phyloP scores from a whole-genome alignment of 2,329 filamentous ascomycete genomes.

The Cytospora piceae region DNA sequence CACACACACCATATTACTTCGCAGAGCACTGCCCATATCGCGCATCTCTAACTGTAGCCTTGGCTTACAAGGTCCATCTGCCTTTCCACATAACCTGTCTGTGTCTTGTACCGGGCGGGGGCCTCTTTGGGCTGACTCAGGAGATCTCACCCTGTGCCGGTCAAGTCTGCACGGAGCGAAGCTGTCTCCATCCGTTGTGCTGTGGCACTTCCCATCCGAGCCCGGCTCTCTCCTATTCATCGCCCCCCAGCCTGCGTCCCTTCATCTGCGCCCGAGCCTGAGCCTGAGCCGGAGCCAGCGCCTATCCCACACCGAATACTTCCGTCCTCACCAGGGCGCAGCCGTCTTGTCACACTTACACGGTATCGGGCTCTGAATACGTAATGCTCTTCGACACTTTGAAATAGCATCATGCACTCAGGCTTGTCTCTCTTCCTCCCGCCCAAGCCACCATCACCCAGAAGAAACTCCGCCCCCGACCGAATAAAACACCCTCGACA shows the following conservation, averaged over 20 bases:
- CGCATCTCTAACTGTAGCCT: not conserved
- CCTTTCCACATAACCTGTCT: not conserved
- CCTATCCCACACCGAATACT: conserved; percentile 6
- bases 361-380: conserved; percentile 23
- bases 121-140: conserved; percentile 25
- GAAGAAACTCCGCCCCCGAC: conserved; percentile 27
- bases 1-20: conserved; percentile 2
- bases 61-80: not conserved
- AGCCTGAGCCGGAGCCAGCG: conserved; percentile 1
- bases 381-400: conserved; percentile 28
- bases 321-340: conserved; percentile 17
- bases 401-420: conserved; percentile 30
- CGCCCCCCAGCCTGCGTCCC: conserved; percentile 2
- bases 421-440: conserved; percentile 28
- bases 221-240: conserved; percentile 20
- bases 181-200: conserved; percentile 19
- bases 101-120: not conserved
- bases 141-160: conserved; percentile 20
- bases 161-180: conserved; percentile 17
- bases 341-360: conserved; percentile 20
- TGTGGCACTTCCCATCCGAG: conserved; percentile 24
- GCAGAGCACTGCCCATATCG: not conserved
- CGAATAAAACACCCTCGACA: conserved; percentile 28
- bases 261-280: conserved; percentile 12
- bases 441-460: conserved; percentile 30